phyloP scores from a whole-genome alignment of 148 eudicot genomes.

The Arctostaphylos glauca region DNA sequence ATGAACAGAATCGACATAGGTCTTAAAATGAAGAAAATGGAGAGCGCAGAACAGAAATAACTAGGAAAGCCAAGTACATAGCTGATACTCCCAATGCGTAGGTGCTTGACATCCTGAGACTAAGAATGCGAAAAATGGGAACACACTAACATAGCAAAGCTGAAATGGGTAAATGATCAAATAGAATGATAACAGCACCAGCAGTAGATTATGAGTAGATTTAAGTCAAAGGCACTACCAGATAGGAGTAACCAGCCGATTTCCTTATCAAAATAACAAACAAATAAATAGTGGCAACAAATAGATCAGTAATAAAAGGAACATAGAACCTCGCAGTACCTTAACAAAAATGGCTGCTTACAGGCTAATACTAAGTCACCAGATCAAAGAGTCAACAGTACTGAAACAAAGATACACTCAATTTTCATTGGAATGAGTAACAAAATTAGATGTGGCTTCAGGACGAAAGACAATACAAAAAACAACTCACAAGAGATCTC shows the following conservation, averaged over 20 bases:
- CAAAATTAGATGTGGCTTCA: not conserved
- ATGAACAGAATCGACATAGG: not conserved
- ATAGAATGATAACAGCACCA: not conserved
- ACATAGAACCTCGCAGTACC: not conserved
- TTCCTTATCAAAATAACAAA: not conserved
- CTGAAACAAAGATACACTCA: not conserved
- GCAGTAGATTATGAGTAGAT: not conserved
- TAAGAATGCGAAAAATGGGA: not conserved
- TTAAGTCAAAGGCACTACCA: not conserved
- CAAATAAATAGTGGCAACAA: not conserved
- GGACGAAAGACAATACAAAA: not conserved
- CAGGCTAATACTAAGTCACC: not conserved
- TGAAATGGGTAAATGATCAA: not conserved
- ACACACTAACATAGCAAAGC: not conserved
- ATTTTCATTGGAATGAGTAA: not conserved
- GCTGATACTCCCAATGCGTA: slow-evolving; percentile 4
- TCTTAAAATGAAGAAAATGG: not conserved
- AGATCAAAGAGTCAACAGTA: not conserved
- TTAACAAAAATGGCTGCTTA: not conserved
- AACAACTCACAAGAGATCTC: not conserved
- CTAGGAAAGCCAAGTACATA: not conserved
- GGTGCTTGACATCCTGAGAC: not conserved
- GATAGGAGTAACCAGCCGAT: not conserved
- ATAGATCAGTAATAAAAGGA: not conserved
- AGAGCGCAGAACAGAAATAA: not conserved